phyloP scores from a whole-genome alignment of 2,329 filamentous ascomycete genomes.

The Elsinoe perseae region DNA sequence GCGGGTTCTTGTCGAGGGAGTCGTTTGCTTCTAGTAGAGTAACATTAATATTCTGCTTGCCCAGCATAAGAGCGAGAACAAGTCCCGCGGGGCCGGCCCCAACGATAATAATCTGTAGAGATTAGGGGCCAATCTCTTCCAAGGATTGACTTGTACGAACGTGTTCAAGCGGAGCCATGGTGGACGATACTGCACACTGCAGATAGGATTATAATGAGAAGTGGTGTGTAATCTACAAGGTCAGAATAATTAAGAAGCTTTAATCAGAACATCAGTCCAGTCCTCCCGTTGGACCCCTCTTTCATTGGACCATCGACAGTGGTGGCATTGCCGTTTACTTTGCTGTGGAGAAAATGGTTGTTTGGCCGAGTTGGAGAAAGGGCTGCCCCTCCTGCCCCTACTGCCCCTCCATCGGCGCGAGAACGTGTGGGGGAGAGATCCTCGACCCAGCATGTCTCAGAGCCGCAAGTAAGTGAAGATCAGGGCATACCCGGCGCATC shows the following conservation, averaged over 20 bases:
- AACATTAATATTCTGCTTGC: slow-evolving; percentile 46
- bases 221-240: not conserved
- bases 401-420: not conserved
- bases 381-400: slow-evolving; percentile 1
- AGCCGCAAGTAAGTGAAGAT: slow-evolving; percentile 1
- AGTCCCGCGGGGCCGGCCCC: slow-evolving; percentile 31
- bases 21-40: slow-evolving; percentile 49
- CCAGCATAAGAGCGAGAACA: slow-evolving; percentile 40
- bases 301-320: not conserved
- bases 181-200: not conserved
- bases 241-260: not conserved
- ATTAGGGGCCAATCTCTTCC: not conserved
- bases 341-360: slow-evolving; percentile 8
- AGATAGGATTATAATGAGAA: not conserved
- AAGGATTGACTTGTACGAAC: not conserved
- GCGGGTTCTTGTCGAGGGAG: slow-evolving; percentile 51
- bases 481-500: slow-evolving; percentile 4
- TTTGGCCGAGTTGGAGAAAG: slow-evolving; percentile 7
- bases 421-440: slow-evolving; percentile 8
- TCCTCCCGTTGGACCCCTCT: slow-evolving; percentile 1
- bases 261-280: not conserved
- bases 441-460: slow-evolving; percentile 7
- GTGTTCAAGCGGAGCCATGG: slow-evolving; percentile 5
- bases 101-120: slow-evolving; percentile 19
- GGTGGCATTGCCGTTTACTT: not conserved